A percentile compares a stretch with the other conserved stretches of the same genome.
phyloP scores from a whole-genome alignment of 257 asterid species.

The Solanum chmielewskii region DNA sequence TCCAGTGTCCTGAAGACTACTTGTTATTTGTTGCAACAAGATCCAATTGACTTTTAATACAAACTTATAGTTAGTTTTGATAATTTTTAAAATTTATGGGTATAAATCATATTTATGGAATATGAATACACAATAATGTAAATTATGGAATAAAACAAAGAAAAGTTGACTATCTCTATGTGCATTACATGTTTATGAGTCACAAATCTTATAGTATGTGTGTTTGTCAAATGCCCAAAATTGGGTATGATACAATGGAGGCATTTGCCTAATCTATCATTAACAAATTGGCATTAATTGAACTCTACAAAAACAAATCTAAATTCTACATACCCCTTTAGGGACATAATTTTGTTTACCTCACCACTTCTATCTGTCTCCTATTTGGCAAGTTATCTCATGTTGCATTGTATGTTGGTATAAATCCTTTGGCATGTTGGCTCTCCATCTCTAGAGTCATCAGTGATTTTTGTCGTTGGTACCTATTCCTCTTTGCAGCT shows the following conservation, averaged over 20 bases:
- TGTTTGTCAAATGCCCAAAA: conserved; percentile 25
- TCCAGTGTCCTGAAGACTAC: no score
- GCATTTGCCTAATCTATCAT: conserved; percentile 4
- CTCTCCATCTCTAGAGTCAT: conserved; percentile 94
- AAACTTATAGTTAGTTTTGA: no score
- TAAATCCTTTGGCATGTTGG: conserved; percentile 95
- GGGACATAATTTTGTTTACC: conserved; percentile 5
- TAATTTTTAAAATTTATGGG: no score
- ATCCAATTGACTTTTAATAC: no score
- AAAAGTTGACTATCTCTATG: neutral
- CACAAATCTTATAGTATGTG: neutral
- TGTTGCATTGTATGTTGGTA: conserved; percentile 55
- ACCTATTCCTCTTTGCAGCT: conserved; percentile 77
- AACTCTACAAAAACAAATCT: conserved; percentile 13
- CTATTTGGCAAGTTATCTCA: conserved; percentile 22
- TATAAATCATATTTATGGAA: neutral
- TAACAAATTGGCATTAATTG: conserved; percentile 9
- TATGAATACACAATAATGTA: neutral
- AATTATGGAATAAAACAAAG: neutral
- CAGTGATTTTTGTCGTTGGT: conserved; percentile 81
- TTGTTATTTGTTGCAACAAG: no score
- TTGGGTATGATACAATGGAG: conserved; percentile 25
- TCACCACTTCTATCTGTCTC: conserved; percentile 5
- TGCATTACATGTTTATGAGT: neutral
- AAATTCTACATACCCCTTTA: conserved; percentile 19